These are phyloP conservation scores for Ajuga reptans DNA, from an alignment of 305 asterid genomes.

Conservation along the genomic window DNA sequence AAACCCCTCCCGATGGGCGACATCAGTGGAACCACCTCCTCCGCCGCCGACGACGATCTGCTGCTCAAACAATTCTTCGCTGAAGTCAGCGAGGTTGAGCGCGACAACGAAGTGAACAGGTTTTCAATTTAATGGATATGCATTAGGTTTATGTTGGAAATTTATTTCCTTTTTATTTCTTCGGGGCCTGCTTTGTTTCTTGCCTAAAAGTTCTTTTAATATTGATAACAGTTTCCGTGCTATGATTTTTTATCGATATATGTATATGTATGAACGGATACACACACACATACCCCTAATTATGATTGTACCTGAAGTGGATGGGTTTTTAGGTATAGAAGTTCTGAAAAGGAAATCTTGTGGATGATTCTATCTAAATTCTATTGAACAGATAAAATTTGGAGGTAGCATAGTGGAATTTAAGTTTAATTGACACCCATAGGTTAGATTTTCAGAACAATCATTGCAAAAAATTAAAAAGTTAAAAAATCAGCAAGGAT, in stretches of 20 bases:
- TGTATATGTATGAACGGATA: neutral
- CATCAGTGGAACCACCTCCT: slow-evolving; percentile 34
- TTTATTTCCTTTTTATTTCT: neutral
- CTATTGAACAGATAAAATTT: neutral
- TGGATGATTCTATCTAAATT: neutral
- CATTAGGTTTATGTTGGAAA: slow-evolving; percentile 14
- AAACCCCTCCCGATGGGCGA: slow-evolving; percentile 49
- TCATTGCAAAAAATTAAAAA: neutral
- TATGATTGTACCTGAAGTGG: neutral
- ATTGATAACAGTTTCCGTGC: neutral
- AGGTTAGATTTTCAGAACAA: neutral
- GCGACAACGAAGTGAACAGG: slow-evolving; percentile 85
- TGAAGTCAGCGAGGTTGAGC: slow-evolving; percentile 93
- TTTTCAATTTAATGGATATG: slow-evolving; percentile 11
- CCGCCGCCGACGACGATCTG: slow-evolving; percentile 44
- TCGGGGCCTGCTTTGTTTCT: neutral
- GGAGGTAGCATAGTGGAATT: slow-evolving; percentile 5
- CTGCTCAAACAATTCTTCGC: slow-evolving; percentile 71
- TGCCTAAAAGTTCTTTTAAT: neutral
- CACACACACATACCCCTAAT: neutral
- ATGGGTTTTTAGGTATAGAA: neutral
- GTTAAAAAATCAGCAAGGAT: neutral
- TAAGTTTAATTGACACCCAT: neutral
- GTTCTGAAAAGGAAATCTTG: neutral
- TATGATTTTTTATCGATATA: neutral